Base-by-base conservation (phyloP, 768 basidiomycete genomes). In the Termitomyces sp. region DNA sequence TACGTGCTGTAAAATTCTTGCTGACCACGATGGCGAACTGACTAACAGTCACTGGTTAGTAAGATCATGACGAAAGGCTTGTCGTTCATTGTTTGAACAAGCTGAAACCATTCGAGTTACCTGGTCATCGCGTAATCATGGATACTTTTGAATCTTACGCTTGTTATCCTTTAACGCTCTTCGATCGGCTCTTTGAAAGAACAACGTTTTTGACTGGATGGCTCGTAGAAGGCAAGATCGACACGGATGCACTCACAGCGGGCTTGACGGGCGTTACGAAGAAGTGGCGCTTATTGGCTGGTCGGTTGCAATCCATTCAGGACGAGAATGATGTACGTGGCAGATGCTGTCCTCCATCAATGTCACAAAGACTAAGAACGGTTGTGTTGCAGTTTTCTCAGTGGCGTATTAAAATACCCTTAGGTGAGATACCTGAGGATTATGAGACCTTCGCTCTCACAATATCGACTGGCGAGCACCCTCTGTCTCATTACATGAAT, bases 201-300 rank as follows among this genome's bases (percentile, higher is more conserved):
- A 73, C 73, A 3, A 70, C 70, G 1, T 75, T 77, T 56, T 64
- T 75, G 18, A 77, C 75, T 20, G 77, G 74, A 16, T 78, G 77
- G 77, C 67, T 78, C 9, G 70, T 78, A 1, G 69, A 75, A 62
- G 77, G 77, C 8, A 66, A 60, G 26, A 66, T 78, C 47, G 72
- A 78, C 62, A 62, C 63, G n/a, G 56, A 66, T 26, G 68, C 67
- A 37, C 58, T 78, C 22, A 60, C 59, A 4, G 44, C 49, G 28
- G 75, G 75, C 8, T 63, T 78, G 55, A 54, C 60, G 5, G 64
- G 68, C 8, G 54, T 75, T 22, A 73, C 70, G 10, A 56, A 59
- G 31, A 74, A 71, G 60, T 74, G 73, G 73, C 69, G 70, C 26
- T 55, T 69, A 42, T 62, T 74, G 18, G 64, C 72, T 34, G 73